A percentile compares a stretch with the other conserved stretches of the same genome.
These are phyloP conservation scores for Cucumis sativus DNA, from an alignment of 306 rosid genomes.

Conservation along the genomic window DNA sequence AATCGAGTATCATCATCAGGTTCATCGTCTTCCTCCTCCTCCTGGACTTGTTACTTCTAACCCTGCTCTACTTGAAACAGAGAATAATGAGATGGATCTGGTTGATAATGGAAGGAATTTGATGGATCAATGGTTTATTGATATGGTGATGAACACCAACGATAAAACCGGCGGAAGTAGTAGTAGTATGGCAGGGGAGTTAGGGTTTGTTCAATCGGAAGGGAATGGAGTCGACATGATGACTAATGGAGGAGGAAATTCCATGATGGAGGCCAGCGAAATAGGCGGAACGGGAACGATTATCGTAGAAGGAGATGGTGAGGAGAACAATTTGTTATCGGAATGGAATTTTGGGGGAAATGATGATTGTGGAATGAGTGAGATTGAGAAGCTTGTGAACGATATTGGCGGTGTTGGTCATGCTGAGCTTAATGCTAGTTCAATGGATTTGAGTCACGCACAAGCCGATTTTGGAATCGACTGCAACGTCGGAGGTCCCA, in stretches of 20 bases:
- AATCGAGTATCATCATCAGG: neutral
- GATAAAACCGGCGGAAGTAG: neutral
- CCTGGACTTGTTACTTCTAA: neutral
- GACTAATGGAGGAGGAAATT: neutral
- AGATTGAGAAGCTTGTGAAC: neutral
- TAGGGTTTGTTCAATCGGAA: neutral
- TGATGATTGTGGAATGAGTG: neutral
- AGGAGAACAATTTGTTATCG: neutral
- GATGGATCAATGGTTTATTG: conserved; percentile 16
- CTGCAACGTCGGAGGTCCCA: neutral
- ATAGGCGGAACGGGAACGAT: neutral
- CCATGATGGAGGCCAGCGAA: neutral
- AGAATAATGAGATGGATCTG: neutral
- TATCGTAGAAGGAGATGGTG: neutral
- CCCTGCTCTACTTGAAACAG: neutral
- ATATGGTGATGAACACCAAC: conserved; percentile 7
- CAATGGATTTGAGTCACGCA: neutral
- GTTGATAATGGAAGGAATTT: neutral
- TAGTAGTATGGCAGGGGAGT: neutral
- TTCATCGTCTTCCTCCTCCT: neutral
- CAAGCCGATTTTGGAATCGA: neutral
- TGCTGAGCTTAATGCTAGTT: neutral
- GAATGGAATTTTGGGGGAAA: neutral
- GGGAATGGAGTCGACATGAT: neutral
- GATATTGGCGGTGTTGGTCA: neutral